Base-by-base conservation (phyloP, 305 asterid genomes). In the Caryopteris hybrid region DNA sequence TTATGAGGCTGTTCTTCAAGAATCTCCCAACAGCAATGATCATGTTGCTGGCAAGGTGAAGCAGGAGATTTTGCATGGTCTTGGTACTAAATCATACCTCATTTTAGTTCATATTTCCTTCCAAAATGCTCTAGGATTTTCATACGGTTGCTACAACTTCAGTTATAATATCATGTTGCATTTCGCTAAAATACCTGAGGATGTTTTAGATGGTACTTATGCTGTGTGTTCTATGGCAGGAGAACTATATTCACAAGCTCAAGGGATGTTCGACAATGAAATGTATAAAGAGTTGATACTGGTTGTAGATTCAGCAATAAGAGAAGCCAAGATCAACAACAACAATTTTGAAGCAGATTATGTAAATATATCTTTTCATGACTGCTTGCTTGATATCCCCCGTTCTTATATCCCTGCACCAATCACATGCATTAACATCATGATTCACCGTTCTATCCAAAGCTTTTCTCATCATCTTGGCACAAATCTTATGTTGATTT, bases 51-150 rank as follows among this genome's bases (percentile, higher is more conserved):
- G 83, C 85, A 94, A 89, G 84, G 95, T 89, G 95, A 89, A 89
- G 87, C 99, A 94, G 84, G 99, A 94, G 85, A 94, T 94, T 61
- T 78, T 94, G 74, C 94, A 79, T 61, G 84, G 96, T 73, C 97
- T 94, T 74, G 99, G 99, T 94, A 94, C 77, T 73, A 61, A 64
- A 55, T 53, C 78, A 36, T 59, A 42, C 70, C 50, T 63, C 52
- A n/a, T 58, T 39, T 56, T 53, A 53, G 13, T 59, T 73, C 25
- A 42, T 57, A 46, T 63, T 33, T 52, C 65, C 57, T 73, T 54
- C 38, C 48, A 41, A 12, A 23, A 58, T 18, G 48, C 21, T 17
- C 64, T 41, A 17, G 20, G 25, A n/a, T 43, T 54, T n/a, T 58
- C 54, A 60, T 53, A 14, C 33, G 51, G 57, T 27, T 69, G 54